Conservation (phyloP, 805 yeast genomes). For the Nakazawaea wyomingensis region DNA sequence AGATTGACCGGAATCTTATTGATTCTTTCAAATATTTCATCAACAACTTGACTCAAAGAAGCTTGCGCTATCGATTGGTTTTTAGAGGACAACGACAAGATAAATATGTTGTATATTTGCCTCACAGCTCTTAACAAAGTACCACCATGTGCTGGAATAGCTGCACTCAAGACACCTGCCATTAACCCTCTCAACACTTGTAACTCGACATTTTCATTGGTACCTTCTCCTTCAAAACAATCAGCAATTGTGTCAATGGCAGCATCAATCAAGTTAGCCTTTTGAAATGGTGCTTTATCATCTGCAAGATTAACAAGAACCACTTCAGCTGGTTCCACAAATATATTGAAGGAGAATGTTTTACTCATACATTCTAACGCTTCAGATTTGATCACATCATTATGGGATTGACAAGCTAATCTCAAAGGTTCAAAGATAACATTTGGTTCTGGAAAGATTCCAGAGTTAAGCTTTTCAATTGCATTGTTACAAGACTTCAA, state of each 20-base stretch:
- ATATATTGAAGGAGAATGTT: conserved; percentile 78
- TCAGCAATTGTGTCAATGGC: conserved; percentile 80
- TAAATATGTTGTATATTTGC: conserved; percentile 88
- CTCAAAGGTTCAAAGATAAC: conserved; percentile 77
- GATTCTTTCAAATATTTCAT: conserved; percentile 75
- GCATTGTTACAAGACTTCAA: conserved; percentile 34
- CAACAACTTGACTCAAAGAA: conserved; percentile 83
- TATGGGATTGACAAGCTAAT: conserved; percentile 64
- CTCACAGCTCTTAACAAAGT: conserved; percentile 84
- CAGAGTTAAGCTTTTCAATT: conserved; percentile 34
- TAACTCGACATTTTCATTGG: conserved; percentile 82
- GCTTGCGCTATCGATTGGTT: conserved; percentile 97
- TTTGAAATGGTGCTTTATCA: conserved; percentile 16
- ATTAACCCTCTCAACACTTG: conserved; percentile 91
- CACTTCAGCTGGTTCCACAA: conserved; percentile 52
- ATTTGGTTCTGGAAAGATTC: conserved; percentile 37
- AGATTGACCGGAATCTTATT: conserved; percentile 10
- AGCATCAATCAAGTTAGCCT: conserved; percentile 50
- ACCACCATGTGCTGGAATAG: conserved; percentile 84
- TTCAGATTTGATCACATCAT: conserved; percentile 57
- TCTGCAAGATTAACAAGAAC: conserved; percentile 33
- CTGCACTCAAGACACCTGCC: conserved; percentile 78
- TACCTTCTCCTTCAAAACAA: conserved; percentile 88
- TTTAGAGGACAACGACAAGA: conserved; percentile 71
- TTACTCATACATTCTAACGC: conserved; percentile 87